Evolutionary conservation across 139 green algal species (phyloP).

Genomic region (Chlamydomonas sphaeroides): DNA sequence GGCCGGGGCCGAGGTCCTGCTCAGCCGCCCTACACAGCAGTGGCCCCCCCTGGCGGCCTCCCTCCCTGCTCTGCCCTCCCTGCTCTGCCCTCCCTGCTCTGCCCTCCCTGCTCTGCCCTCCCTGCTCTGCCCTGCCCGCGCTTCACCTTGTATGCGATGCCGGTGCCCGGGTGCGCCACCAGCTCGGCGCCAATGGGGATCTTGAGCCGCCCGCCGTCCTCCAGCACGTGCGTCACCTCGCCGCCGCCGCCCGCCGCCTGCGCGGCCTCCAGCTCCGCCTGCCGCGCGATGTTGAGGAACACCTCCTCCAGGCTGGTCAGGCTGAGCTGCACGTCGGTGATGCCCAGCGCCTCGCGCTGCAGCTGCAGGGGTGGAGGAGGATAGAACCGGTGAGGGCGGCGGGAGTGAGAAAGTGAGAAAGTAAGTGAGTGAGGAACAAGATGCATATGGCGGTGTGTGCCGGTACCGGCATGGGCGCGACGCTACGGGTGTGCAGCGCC

Average conservation of each 20-base stretch:
- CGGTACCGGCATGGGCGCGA: too few species aligned
- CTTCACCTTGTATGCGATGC: constrained; percentile 55
- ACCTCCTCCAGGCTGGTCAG: constrained; percentile 84
- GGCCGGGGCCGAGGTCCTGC: too few species aligned
- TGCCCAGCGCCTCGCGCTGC: constrained; percentile 52
- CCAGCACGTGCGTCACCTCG: constrained; percentile 14
- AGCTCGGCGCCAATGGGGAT: constrained; percentile 66
- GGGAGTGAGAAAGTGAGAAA: not conserved
- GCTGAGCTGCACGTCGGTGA: constrained; percentile 79
- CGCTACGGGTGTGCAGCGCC: too few species aligned
- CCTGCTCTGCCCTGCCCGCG: too few species aligned
- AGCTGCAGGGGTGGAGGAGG: not conserved
- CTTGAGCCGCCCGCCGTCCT: constrained; percentile 58
- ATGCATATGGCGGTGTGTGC: too few species aligned
- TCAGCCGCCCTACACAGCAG: too few species aligned
- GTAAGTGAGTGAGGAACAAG: not conserved
- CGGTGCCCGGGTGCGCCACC: constrained; percentile 47
- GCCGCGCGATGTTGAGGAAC: constrained; percentile 84
- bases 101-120: too few species aligned
- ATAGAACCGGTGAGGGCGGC: not conserved
- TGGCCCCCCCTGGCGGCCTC: too few species aligned
- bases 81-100: too few species aligned
- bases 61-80: too few species aligned
- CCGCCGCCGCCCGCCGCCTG: constrained; percentile 39
- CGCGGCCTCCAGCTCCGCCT: constrained; percentile 76